Base-by-base conservation (phyloP, 352 stramenopile species). In the Phytopythium oedochilum region DNA sequence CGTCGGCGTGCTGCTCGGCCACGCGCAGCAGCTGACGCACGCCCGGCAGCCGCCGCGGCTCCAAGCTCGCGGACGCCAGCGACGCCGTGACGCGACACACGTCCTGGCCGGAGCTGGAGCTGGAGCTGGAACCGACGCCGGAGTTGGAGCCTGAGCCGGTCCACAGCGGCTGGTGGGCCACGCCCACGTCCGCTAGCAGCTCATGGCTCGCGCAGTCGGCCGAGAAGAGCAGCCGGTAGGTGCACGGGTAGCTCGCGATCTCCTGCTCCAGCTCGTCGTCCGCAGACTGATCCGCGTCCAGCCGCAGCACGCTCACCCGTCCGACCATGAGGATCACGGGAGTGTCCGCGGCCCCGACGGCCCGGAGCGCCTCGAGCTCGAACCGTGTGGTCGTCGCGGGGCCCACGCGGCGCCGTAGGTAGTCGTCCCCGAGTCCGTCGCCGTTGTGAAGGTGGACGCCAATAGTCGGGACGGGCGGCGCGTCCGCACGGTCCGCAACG, bases 201-300 rank as follows among this genome's bases (percentile, higher is more conserved):
- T 44, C 48, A 34, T 45, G 48, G 7, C 12, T 12, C 34, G 20
- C 12, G 34, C 48, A 43, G 48, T 55, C 48, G 48, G 31, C 32
- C 31, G 32, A 43, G 23, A 55, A 55, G 11, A 43, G 32, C 48
- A 55, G 48, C 6, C 31, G 31, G 34, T 45, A 44, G 9, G 48
- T 3, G 48, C 48, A 55, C 32, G 48, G 20, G 31, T 31, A 20
- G 4, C 29, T 17, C 14, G 31, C 48, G 10, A 55, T 8, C 48
- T 53, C 46, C 18, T 32, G 15, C 7, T 40, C 46, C 17, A 23
- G 15, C 14, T 3, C 35, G 17, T 11, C 18, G 17, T 18, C 25
- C 22, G 40, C 14, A 1, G 17, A 5, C 4, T 9, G 14, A 2
- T 3, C 20, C 31, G 32, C 17, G 1, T 18, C 1, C 9, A 14